phyloP scores from a whole-genome alignment of 371 early-diverging fungal species.

The Saksenaea vasiformis region DNA sequence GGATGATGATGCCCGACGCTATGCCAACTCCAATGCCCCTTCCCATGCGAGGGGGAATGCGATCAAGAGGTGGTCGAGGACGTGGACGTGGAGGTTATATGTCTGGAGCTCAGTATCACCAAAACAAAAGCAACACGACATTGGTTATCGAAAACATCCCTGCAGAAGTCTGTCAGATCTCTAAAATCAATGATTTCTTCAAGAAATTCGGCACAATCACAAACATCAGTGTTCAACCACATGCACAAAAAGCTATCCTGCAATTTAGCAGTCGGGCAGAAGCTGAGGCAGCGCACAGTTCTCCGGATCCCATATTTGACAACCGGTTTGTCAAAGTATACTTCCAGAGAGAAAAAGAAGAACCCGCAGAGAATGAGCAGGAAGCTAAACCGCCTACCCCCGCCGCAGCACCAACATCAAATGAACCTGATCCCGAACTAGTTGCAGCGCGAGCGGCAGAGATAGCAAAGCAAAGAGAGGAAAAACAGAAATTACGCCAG shows the following conservation, averaged over 20 bases:
- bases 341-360: slow-evolving; percentile 55
- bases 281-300: slow-evolving; percentile 73
- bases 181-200: slow-evolving; percentile 74
- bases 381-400: neutral
- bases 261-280: slow-evolving; percentile 65
- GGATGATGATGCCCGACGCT: slow-evolving; percentile 15
- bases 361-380: slow-evolving; percentile 23
- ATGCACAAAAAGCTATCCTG: slow-evolving; percentile 59
- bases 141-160: slow-evolving; percentile 81
- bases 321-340: slow-evolving; percentile 90
- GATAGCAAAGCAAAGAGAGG: slow-evolving; percentile 39
- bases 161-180: slow-evolving; percentile 59
- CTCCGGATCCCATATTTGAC: slow-evolving; percentile 83
- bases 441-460: slow-evolving; percentile 48
- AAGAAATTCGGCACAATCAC: slow-evolving; percentile 72
- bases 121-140: slow-evolving; percentile 47
- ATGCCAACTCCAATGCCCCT: slow-evolving; percentile 10
- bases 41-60: slow-evolving; percentile 18
- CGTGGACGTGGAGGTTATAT: slow-evolving; percentile 31
- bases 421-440: slow-evolving; percentile 51
- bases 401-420: slow-evolving; percentile 9
- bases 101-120: slow-evolving; percentile 18
- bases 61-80: slow-evolving; percentile 38
- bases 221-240: slow-evolving; percentile 67
- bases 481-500: slow-evolving; percentile 48